phyloP scores from a whole-genome alignment of 1,284 basidiomycete species.

The Rhizoctonia solani region DNA sequence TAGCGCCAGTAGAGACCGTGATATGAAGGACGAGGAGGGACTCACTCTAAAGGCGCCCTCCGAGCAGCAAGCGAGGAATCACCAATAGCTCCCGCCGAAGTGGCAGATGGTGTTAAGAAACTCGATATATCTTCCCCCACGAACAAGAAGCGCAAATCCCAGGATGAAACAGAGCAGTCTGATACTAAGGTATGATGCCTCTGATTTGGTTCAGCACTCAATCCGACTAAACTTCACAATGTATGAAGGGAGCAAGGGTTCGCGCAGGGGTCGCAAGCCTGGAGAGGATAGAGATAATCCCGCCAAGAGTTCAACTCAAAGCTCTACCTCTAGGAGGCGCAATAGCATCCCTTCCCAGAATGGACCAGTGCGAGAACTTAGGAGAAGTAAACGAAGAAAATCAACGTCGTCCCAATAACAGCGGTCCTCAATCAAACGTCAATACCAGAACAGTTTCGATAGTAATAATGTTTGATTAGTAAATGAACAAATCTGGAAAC shows the following conservation, averaged over 20 bases:
- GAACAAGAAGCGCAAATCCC: background rate
- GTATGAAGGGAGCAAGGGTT: background rate
- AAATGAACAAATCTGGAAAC: background rate
- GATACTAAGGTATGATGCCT: background rate
- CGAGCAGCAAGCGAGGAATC: slow-evolving; percentile 24
- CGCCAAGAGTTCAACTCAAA: background rate
- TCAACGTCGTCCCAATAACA: slow-evolving; percentile 4
- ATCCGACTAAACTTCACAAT: background rate
- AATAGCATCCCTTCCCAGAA: background rate
- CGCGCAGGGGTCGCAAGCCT: background rate
- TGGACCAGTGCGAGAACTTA: slow-evolving; percentile 1
- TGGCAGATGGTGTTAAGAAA: slow-evolving; percentile 14
- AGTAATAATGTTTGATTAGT: background rate
- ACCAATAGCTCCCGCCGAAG: slow-evolving; percentile 3
- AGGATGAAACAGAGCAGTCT: background rate
- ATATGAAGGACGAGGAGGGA: slow-evolving; percentile 30
- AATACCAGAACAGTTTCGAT: background rate
- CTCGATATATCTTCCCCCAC: background rate
- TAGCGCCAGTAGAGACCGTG: slow-evolving; percentile 27
- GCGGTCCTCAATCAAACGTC: background rate
- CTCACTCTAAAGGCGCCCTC: slow-evolving; percentile 10
- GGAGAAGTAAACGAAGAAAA: slow-evolving; percentile 32
- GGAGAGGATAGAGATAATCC: background rate
- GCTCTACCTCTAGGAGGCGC: background rate
- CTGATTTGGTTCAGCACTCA: background rate